These are phyloP conservation scores for Talaromyces sp. DNA, from an alignment of 2,329 filamentous ascomycete genomes.

Conservation along the genomic window DNA sequence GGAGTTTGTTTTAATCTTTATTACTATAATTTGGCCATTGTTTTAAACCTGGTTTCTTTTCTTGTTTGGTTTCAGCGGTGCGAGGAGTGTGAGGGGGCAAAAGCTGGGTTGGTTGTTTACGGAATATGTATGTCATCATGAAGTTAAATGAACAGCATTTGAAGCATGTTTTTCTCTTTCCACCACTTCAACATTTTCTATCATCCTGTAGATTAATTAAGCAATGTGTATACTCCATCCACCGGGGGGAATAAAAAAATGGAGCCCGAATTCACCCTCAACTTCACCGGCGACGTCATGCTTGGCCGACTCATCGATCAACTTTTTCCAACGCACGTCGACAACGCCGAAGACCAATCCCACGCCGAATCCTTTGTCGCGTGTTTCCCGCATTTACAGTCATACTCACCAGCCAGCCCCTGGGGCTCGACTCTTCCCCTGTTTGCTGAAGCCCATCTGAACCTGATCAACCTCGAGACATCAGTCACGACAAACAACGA, in stretches of 20 bases:
- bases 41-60: background rate
- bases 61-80: background rate
- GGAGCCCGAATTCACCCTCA: conserved; percentile 20
- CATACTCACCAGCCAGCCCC: conserved; percentile 23
- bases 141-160: background rate
- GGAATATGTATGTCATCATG: background rate
- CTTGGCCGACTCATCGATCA: conserved; percentile 38
- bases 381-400: conserved; percentile 16
- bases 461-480: conserved; percentile 38
- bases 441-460: conserved; percentile 26
- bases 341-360: conserved; percentile 20
- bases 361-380: conserved; percentile 16
- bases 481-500: conserved; percentile 25
- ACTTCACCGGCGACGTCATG: conserved; percentile 37
- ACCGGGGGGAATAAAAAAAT: too few species aligned
- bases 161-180: background rate
- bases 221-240: background rate
- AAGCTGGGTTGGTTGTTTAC: background rate
- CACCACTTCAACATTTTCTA: background rate
- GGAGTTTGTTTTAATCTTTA: background rate
- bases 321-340: conserved; percentile 29
- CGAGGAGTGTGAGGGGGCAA: background rate
- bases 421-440: conserved; percentile 32
- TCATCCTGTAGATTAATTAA: too few species aligned
- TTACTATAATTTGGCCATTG: background rate